Conservation (phyloP, 208 protist genomes). For the Entamoeba moshkovskii region DNA sequence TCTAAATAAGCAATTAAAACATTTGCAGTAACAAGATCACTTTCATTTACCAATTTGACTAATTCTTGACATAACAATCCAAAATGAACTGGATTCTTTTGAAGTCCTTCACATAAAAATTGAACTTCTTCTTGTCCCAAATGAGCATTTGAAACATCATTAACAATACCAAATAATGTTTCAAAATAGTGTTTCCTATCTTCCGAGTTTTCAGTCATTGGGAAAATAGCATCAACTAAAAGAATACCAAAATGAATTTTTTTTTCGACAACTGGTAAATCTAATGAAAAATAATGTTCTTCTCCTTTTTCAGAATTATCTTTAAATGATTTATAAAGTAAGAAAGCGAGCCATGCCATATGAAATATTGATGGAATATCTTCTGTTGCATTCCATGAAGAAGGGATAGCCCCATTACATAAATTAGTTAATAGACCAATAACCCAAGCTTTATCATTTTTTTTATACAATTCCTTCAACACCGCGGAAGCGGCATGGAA, state of each 20-base stretch:
- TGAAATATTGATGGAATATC: neutral
- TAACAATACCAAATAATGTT: neutral
- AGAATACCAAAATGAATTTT: neutral
- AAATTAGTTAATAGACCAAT: neutral
- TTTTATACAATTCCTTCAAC: neutral
- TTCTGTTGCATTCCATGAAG: neutral
- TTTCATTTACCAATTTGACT: neutral
- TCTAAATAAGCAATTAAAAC: neutral
- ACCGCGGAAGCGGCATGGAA: neutral
- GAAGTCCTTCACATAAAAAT: neutral
- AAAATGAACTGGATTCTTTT: neutral
- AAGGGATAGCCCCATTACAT: neutral
- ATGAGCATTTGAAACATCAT: neutral
- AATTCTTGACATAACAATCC: neutral
- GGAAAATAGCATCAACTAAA: neutral
- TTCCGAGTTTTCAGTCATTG: neutral
- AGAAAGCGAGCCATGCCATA: neutral
- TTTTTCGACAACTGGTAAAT: neutral
- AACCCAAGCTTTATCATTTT: neutral
- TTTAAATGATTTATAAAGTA: neutral
- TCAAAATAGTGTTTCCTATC: neutral
- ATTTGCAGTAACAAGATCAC: neutral
- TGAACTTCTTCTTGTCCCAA: neutral
- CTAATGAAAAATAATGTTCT: neutral
- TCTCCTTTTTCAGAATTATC: neutral